phyloP scores from a whole-genome alignment of 768 basidiomycete species.

The Heimioporus sp. region DNA sequence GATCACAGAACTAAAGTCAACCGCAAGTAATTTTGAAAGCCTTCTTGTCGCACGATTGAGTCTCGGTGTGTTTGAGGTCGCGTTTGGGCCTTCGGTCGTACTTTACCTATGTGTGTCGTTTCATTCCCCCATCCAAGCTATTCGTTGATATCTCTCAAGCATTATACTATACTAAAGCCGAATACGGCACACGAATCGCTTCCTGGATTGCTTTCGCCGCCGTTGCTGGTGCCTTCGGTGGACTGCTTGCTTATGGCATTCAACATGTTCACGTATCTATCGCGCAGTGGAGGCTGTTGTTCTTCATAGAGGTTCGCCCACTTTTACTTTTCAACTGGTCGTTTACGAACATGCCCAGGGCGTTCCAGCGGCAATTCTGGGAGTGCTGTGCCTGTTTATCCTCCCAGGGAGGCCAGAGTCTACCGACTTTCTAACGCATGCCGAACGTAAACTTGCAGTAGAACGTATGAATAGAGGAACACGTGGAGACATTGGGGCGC shows the following conservation, averaged over 20 bases:
- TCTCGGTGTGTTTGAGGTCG: conserved; percentile 35
- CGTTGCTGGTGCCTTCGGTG: conserved; percentile 54
- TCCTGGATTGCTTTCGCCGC: conserved; percentile 56
- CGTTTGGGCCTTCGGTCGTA: conserved; percentile 32
- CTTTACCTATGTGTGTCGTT: conserved; percentile 28
- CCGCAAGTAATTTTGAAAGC: conserved; percentile 23
- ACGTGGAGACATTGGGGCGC: conserved; percentile 39
- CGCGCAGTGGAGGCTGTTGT: conserved; percentile 40
- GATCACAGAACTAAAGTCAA: conserved; percentile 16
- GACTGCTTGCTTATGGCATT: conserved; percentile 51
- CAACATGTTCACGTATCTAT: conserved; percentile 39
- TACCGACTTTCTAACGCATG: conserved; percentile 30
- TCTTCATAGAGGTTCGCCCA: conserved; percentile 25
- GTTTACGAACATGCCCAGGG: conserved; percentile 41
- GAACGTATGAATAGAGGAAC: conserved; percentile 41
- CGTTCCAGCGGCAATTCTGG: conserved; percentile 41
- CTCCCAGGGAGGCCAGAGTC: conserved; percentile 34
- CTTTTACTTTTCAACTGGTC: neutral
- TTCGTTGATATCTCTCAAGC: conserved; percentile 26
- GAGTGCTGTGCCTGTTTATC: conserved; percentile 26
- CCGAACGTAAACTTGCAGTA: conserved; percentile 32
- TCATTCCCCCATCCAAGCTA: conserved; percentile 13
- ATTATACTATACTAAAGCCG: conserved; percentile 48
- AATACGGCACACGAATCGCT: conserved; percentile 45
- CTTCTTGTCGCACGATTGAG: conserved; percentile 30